Base-by-base conservation (phyloP, 495 filamentous ascomycete genomes). In the Cryomyces minteri region DNA sequence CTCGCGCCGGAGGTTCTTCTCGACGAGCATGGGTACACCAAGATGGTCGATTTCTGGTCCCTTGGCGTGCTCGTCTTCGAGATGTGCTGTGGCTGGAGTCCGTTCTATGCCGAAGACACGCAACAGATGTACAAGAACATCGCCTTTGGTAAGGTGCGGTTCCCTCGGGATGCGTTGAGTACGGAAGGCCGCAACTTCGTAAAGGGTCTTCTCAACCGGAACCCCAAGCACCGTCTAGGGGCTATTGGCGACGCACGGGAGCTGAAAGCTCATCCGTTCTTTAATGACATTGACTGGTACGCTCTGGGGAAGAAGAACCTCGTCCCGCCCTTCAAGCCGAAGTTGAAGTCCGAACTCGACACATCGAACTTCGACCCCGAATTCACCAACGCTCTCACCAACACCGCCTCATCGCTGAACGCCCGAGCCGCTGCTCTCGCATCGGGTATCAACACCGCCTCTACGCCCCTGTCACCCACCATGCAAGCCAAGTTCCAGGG, bases 111-210 rank as follows among this genome's bases (percentile, higher is more conserved):
- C 46, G 90, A 98, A 50, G 92, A 98, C 53, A 96, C 88, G 2
- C 90, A 98, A 62, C 90, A 98, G 59, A 98, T 98, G 90, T 98
- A 98, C 65, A 98, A 96, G 68, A 98, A 98, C 66, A 98, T 98
- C 48, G 92, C 88, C 0, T 96, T 96, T 58, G 90, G 90, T 54
- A 98, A 98, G 56, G 90, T 98, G 32, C 73, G 88, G 48, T 98
- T 98, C 64, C 90, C 90, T 11, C 76, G 86, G 46, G 90, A 98
- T 58, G 92, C 90, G 0, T 67, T 98, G 31, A 93, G 84, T 49
- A 78, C 82, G 14, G 90, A 98, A 61, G 90, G 90, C 37, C 74
- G 90, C 41, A 96, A 94, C 58, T 96, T 98, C 52, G 90, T 98
- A 55, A 98, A 98, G 66, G 90, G 90, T 29, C 67, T 98, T 43